Evolutionary conservation across 805 yeast genomes (phyloP).

Genomic region (Jamesozyma hellenica): DNA sequence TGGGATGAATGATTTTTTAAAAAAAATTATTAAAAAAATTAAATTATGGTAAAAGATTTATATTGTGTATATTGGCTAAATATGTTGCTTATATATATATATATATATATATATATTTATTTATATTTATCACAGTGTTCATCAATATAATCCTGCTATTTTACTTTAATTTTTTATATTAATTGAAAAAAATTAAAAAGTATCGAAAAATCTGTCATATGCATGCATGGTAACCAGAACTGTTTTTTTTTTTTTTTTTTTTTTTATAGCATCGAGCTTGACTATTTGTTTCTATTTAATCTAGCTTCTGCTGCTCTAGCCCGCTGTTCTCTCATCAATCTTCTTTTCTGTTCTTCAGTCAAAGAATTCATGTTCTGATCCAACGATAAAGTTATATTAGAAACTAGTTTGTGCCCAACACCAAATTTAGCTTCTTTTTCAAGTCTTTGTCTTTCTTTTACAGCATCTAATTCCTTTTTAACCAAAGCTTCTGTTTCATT

Average conservation of each 20-base stretch:
- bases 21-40: no score
- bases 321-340: slow-evolving; percentile 84
- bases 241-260: no score
- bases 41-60: no score
- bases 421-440: slow-evolving; percentile 23
- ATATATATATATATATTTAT: no score
- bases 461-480: slow-evolving; percentile 18
- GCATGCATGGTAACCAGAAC: no score
- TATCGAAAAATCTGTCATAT: neutral
- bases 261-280: no score
- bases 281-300: slow-evolving; percentile 19
- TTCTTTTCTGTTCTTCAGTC: slow-evolving; percentile 61
- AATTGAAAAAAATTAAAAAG: neutral
- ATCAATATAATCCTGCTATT: no score
- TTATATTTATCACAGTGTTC: no score
- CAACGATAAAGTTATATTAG: slow-evolving; percentile 8
- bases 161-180: no score
- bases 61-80: no score
- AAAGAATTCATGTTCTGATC: slow-evolving; percentile 48
- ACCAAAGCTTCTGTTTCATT: slow-evolving; percentile 30
- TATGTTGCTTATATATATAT: no score
- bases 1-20: no score
- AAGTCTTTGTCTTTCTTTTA: slow-evolving; percentile 20
- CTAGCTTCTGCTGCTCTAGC: slow-evolving; percentile 96
- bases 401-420: slow-evolving; percentile 30